A percentile compares a stretch with the other conserved stretches of the same genome.
These are phyloP conservation scores for Garcia nutans DNA, from an alignment of 345 rosid species.

Conservation along the genomic window DNA sequence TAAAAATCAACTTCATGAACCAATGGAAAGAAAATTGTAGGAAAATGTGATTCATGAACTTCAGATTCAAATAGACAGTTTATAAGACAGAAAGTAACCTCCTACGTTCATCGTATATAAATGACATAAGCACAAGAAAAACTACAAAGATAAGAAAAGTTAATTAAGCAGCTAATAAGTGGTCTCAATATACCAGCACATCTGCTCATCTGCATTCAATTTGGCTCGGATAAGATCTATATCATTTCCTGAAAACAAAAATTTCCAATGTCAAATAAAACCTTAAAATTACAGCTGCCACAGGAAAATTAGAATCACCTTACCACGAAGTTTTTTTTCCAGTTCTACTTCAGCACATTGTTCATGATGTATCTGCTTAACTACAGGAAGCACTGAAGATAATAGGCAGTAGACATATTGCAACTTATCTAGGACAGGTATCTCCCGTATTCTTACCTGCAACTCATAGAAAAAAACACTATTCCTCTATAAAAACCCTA, in stretches of 20 bases:
- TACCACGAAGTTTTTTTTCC: conserved; percentile 80
- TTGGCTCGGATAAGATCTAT: conserved; percentile 75
- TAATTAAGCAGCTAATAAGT: conserved; percentile 14
- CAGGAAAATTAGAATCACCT: conserved; percentile 26
- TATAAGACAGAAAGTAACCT: not conserved
- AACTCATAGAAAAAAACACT: conserved; percentile 23
- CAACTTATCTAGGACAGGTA: conserved; percentile 81
- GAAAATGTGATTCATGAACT: not conserved
- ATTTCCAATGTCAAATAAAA: conserved; percentile 13
- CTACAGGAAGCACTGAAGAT: conserved; percentile 85
- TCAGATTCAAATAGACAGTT: not conserved
- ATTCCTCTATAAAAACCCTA: conserved; percentile 9
- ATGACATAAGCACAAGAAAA: not conserved
- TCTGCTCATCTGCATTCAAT: conserved; percentile 94
- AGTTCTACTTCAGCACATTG: conserved; percentile 86
- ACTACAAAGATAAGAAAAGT: not conserved
- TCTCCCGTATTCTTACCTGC: conserved; percentile 74
- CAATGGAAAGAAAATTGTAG: not conserved
- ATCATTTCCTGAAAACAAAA: conserved; percentile 58
- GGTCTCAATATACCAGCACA: conserved; percentile 79
- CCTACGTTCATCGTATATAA: not conserved
- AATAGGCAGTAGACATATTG: conserved; percentile 72
- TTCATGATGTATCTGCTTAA: conserved; percentile 78
- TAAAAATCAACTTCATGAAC: not conserved
- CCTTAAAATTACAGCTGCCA: not conserved